Evolutionary conservation across 805 yeast genomes (phyloP), one percentile per base, ranked within the genome.

Genomic region (Yamadazyma tumulicola): DNA sequence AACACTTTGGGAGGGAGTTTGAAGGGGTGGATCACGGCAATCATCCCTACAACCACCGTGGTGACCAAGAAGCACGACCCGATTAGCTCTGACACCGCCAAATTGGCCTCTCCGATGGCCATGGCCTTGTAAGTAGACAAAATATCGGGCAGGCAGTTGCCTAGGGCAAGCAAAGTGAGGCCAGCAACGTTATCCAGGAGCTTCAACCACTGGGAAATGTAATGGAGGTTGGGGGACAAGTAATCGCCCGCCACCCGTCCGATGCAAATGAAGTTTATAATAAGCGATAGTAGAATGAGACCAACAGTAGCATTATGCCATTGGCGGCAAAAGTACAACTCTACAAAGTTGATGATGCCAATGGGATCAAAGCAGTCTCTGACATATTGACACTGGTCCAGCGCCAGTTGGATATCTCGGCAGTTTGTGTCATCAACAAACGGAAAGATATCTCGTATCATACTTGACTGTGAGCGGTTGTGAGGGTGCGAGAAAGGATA

Each of bases 131-230:
- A 85, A 0, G 96, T 87, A 30, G 91, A 75, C 23, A 88, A 73
- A 3, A 91, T 77, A 55, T 91, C 98, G 0, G 97, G 96, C 0
- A 94, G 72, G 3, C 96, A 95, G 58, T 91, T 91, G 0, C 97
- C 97, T 41, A 91, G 69, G 0, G 97, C 95, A 34, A 93, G 63
- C 15, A 91, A 61, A 0, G 97, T 89, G 45, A 91, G 71, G 0
- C 97, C 97, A 9, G 93, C 79, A 13, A 89, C 60, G 38, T 84
- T 77, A 40, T 86, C 93, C 12, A 89, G 76, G 32, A 91, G 58
- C 6, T 76, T 71, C 7, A 87, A 57, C 11, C 72, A 54, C 10
- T 66, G 64, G 0, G 96, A 79, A 11, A 89, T 69, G 13, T 77
- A 67, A 29, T 79, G 73, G 19, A 89, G 57, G 43, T 85, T 87